These are phyloP conservation scores for Glebionis coronaria DNA, from an alignment of 129 eudicot species.

Conservation along the genomic window DNA sequence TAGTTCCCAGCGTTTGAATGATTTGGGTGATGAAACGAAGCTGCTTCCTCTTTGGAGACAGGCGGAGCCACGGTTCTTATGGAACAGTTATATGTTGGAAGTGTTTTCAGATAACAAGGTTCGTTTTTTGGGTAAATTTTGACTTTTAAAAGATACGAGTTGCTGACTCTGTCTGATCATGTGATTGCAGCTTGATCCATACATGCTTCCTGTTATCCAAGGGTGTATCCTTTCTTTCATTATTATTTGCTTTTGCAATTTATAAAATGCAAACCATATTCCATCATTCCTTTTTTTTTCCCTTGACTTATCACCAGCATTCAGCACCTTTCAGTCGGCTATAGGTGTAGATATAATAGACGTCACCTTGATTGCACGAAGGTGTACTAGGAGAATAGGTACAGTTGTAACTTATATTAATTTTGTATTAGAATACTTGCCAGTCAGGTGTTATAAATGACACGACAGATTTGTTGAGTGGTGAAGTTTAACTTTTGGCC, in stretches of 20 bases:
- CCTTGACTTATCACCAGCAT: slow-evolving; percentile 70
- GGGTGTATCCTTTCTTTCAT: slow-evolving; percentile 80
- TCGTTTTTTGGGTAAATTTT: neutral
- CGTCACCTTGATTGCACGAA: slow-evolving; percentile 84
- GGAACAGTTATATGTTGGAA: slow-evolving; percentile 98
- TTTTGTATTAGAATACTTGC: neutral
- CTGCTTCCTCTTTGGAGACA: slow-evolving; percentile 97
- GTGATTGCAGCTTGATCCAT: slow-evolving; percentile 84
- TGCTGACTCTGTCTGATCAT: slow-evolving; percentile 20
- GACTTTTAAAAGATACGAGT: neutral
- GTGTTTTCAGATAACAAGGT: slow-evolving; percentile 90
- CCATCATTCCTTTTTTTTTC: slow-evolving; percentile 14
- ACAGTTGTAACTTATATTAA: slow-evolving; percentile 8
- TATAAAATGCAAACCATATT: too few species aligned
- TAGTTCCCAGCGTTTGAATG: slow-evolving; percentile 84
- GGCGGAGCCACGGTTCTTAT: slow-evolving; percentile 96
- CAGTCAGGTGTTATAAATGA: too few species aligned
- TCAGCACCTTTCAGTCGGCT: slow-evolving; percentile 76
- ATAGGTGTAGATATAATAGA: slow-evolving; percentile 78
- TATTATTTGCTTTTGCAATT: slow-evolving; percentile 6
- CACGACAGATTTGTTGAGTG: neutral
- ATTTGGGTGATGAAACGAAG: slow-evolving; percentile 87
- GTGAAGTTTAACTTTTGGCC: slow-evolving; percentile 12
- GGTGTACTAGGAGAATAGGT: slow-evolving; percentile 94
- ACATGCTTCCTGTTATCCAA: slow-evolving; percentile 93